phyloP scores from a whole-genome alignment of 768 basidiomycete species.

The Tricholoma terreum region DNA sequence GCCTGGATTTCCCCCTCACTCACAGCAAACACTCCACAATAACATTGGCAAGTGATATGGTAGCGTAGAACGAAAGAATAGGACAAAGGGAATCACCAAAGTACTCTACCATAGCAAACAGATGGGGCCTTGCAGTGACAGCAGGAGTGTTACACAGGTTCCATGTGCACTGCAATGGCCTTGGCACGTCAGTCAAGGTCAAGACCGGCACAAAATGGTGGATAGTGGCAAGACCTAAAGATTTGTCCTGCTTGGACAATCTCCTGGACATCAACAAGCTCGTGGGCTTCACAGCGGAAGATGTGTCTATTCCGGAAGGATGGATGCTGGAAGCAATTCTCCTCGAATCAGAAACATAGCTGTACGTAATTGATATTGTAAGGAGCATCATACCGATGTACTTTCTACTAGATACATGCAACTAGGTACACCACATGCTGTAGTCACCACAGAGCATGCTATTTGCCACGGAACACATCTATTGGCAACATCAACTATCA shows the following conservation, averaged over 20 bases:
- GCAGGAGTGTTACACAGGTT: not conserved
- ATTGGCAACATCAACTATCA: not conserved
- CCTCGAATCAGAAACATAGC: too few relatives aligned
- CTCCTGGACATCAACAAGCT: not conserved
- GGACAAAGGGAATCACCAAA: not conserved
- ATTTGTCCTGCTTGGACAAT: not conserved
- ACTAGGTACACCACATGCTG: not conserved
- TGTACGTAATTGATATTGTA: not conserved
- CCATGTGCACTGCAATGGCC: conserved; percentile 1
- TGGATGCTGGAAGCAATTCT: too few relatives aligned
- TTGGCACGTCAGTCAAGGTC: not conserved
- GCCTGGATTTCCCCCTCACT: not conserved
- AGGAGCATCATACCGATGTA: too few relatives aligned
- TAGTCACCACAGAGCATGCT: not conserved
- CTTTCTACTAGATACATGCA: not conserved
- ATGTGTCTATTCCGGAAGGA: too few relatives aligned
- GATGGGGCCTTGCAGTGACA: conserved; percentile 3
- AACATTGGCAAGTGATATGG: not conserved
- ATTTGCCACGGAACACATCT: not conserved
- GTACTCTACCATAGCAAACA: not conserved
- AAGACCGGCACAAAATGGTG: conserved; percentile 2
- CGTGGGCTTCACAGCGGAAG: too few relatives aligned
- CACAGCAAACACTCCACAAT: not conserved
- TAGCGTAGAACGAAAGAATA: not conserved
- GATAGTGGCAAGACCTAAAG: conserved; percentile 3